phyloP scores from a whole-genome alignment of 257 asterid genomes.

The Solanum pennellii region DNA sequence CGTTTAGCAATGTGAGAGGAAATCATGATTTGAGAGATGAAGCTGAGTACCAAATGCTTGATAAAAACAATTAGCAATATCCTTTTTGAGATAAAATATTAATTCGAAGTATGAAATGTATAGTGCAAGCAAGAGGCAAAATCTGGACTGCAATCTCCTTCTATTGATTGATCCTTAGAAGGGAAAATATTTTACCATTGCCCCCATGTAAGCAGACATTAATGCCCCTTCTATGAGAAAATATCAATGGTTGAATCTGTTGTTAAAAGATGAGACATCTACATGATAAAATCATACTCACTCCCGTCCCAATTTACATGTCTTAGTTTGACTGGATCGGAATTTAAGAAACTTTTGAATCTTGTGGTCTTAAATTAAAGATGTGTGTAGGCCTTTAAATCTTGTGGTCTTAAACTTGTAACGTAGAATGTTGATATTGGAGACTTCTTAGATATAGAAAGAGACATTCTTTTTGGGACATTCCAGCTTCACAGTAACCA shows the following conservation, averaged over 20 bases:
- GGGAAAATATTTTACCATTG: background rate
- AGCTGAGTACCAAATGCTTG: background rate
- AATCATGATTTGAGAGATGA: background rate
- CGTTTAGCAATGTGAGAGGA: background rate
- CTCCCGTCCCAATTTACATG: background rate
- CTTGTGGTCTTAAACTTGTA: background rate
- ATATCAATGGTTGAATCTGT: background rate
- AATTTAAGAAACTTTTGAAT: accelerated
- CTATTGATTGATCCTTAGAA: background rate
- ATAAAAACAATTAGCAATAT: background rate
- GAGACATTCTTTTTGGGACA: background rate
- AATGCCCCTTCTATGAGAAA: background rate
- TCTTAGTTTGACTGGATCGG: background rate
- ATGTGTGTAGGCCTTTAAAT: background rate
- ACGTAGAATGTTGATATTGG: background rate
- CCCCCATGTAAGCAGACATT: background rate
- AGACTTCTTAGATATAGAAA: no score
- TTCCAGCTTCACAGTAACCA: background rate
- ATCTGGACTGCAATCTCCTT: background rate
- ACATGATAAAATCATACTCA: background rate
- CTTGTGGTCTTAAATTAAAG: background rate
- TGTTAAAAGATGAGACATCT: background rate
- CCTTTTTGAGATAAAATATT: background rate
- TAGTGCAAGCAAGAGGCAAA: background rate
- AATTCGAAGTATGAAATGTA: background rate